A percentile compares a stretch with the other conserved stretches of the same genome.
phyloP scores from a whole-genome alignment of 2,329 filamentous ascomycete genomes.

The Microcera coccophila region DNA sequence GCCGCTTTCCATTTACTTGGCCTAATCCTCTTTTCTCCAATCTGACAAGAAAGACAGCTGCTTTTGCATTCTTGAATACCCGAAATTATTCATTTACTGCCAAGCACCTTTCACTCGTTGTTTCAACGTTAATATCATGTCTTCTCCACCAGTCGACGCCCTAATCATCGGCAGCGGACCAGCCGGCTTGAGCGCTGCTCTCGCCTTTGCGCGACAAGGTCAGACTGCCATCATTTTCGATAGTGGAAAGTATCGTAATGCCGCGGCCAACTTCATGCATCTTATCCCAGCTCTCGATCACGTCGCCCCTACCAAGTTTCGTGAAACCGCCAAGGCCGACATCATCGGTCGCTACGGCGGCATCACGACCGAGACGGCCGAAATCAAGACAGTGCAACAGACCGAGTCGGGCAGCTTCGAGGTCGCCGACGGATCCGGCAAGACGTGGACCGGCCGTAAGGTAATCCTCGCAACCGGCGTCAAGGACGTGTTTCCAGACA shows the following conservation, averaged over 20 bases:
- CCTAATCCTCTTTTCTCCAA: too few species aligned
- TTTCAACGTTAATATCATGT: too few species aligned
- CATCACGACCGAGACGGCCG: not conserved
- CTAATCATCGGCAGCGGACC: slow-evolving; percentile 3
- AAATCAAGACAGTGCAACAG: not conserved
- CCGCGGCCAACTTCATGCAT: not conserved
- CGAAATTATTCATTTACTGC: too few species aligned
- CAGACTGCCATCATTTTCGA: slow-evolving; percentile 1
- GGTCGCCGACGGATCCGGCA: not conserved
- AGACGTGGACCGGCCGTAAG: not conserved
- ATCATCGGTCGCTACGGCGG: not conserved
- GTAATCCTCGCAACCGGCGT: not conserved
- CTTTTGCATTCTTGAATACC: too few species aligned
- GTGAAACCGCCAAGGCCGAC: not conserved
- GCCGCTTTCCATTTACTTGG: too few species aligned
- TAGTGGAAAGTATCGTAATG: not conserved
- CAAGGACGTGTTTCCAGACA: not conserved
- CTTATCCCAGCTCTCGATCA: not conserved
- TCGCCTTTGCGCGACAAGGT: not conserved
- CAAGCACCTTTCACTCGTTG: too few species aligned
- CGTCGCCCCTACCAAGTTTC: not conserved
- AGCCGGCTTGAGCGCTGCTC: slow-evolving; percentile 1
- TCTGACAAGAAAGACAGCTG: too few species aligned
- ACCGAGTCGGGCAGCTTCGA: too few species aligned
- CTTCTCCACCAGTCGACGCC: slow-evolving; percentile 1